phyloP scores from a whole-genome alignment of 2,329 filamentous ascomycete genomes.

The Westerdykella aurantiaca region DNA sequence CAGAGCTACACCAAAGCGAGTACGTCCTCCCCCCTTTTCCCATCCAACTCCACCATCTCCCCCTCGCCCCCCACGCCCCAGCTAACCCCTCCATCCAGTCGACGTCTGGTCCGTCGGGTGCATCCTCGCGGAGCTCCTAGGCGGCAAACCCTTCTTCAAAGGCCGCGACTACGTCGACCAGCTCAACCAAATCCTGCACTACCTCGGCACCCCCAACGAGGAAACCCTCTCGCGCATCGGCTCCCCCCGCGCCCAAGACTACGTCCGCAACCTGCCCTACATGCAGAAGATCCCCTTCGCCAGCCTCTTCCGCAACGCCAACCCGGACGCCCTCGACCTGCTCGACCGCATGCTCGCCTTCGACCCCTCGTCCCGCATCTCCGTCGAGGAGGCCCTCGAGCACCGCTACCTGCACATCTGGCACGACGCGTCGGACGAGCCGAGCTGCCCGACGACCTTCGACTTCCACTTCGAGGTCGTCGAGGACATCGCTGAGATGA shows the following conservation, averaged over 20 bases:
- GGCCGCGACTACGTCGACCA: slow-evolving; percentile 98
- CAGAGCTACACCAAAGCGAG: slow-evolving; percentile 99
- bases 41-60: neutral
- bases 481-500: slow-evolving; percentile 91
- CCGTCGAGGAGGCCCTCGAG: slow-evolving; percentile 89
- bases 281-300: slow-evolving; percentile 93
- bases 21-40: slow-evolving; percentile 52
- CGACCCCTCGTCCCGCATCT: slow-evolving; percentile 87
- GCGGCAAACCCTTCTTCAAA: slow-evolving; percentile 97
- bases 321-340: slow-evolving; percentile 90
- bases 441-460: slow-evolving; percentile 85
- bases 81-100: slow-evolving; percentile 53
- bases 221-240: slow-evolving; percentile 91
- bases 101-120: slow-evolving; percentile 99
- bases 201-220: slow-evolving; percentile 92
- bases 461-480: slow-evolving; percentile 99
- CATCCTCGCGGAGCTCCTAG: slow-evolving; percentile 91
- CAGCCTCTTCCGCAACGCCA: slow-evolving; percentile 84
- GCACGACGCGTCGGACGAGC: slow-evolving; percentile 97
- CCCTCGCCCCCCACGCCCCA: neutral
- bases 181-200: slow-evolving; percentile 97
- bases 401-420: slow-evolving; percentile 96
- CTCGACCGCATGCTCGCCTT: slow-evolving; percentile 97
- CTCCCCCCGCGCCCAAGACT: slow-evolving; percentile 92
- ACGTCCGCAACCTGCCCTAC: slow-evolving; percentile 90